Percentiles rank a stretch among this genome's conserved stretches.
Evolutionary conservation across 2,329 filamentous ascomycete genomes (phyloP).

Genomic region (Westerdykella ornata): DNA sequence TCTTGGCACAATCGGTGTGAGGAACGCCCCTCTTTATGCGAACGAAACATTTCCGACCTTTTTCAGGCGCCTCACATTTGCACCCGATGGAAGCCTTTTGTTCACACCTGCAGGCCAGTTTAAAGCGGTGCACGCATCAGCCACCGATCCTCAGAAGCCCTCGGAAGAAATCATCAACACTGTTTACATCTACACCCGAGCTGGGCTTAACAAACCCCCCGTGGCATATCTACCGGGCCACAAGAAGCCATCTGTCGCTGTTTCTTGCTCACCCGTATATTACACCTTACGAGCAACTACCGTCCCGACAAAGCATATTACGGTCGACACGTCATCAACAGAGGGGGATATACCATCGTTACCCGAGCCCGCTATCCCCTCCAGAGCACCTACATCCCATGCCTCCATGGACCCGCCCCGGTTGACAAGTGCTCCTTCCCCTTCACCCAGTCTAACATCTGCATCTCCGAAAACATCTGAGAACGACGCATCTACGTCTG

Average conservation of each 20-base stretch:
- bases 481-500: conserved; percentile 48
- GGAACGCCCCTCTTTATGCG: conserved; percentile 85
- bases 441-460: conserved; percentile 45
- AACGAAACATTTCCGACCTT: conserved; percentile 97
- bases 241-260: conserved; percentile 95
- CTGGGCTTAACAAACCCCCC: conserved; percentile 92
- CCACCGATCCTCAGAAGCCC: conserved; percentile 62
- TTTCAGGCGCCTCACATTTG: conserved; percentile 88
- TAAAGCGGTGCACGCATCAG: conserved; percentile 65
- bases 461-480: conserved; percentile 50
- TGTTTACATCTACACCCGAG: conserved; percentile 95
- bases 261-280: conserved; percentile 85
- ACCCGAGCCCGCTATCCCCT: conserved; percentile 66
- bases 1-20: conserved; percentile 46
- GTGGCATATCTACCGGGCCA: conserved; percentile 92
- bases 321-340: conserved; percentile 82
- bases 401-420: conserved; percentile 80
- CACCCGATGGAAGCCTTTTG: conserved; percentile 87
- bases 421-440: conserved; percentile 50
- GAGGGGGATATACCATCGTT: conserved; percentile 79
- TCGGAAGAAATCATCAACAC: conserved; percentile 89
- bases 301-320: conserved; percentile 69
- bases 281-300: conserved; percentile 68
- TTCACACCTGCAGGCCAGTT: conserved; percentile 95
- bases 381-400: conserved; percentile 51